These are phyloP conservation scores for Saxispiralis lemnorum DNA, from an alignment of 495 filamentous ascomycete species.

Conservation along the genomic window DNA sequence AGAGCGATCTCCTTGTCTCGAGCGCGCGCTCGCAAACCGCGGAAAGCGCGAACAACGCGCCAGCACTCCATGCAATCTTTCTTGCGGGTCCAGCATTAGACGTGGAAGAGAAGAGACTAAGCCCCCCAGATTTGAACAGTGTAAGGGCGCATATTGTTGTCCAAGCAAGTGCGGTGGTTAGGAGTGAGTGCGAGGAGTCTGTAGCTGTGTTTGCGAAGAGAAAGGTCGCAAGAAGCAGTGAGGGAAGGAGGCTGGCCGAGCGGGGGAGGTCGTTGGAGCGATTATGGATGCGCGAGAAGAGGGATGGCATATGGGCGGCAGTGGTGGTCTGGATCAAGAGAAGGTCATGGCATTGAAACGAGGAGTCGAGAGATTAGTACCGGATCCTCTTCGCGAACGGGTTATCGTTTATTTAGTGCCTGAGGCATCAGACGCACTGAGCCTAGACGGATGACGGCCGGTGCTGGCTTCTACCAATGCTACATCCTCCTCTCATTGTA, in stretches of 20 bases:
- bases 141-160: constrained; percentile 17
- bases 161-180: constrained; percentile 22
- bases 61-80: constrained; percentile 17
- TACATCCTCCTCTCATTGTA: too few relatives aligned
- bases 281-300: too few relatives aligned
- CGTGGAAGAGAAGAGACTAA: not conserved
- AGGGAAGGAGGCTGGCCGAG: constrained; percentile 1
- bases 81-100: constrained; percentile 1
- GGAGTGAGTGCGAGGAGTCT: constrained; percentile 19
- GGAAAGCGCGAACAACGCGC: constrained; percentile 20
- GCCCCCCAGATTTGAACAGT: constrained; percentile 11
- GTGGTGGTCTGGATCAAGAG: too few relatives aligned
- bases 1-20: constrained; percentile 19
- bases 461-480: too few relatives aligned
- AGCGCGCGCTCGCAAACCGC: constrained; percentile 20
- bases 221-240: constrained; percentile 14
- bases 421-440: too few relatives aligned
- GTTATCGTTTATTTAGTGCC: too few relatives aligned
- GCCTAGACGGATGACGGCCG: too few relatives aligned
- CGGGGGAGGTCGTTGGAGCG: not conserved
- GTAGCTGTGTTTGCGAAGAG: constrained; percentile 15
- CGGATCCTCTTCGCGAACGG: too few relatives aligned
- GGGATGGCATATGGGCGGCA: too few relatives aligned
- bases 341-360: too few relatives aligned
- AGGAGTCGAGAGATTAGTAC: too few relatives aligned